Evolutionary conservation across 441 rosid genomes (phyloP).

Genomic region (Aquilaria agallochum): DNA sequence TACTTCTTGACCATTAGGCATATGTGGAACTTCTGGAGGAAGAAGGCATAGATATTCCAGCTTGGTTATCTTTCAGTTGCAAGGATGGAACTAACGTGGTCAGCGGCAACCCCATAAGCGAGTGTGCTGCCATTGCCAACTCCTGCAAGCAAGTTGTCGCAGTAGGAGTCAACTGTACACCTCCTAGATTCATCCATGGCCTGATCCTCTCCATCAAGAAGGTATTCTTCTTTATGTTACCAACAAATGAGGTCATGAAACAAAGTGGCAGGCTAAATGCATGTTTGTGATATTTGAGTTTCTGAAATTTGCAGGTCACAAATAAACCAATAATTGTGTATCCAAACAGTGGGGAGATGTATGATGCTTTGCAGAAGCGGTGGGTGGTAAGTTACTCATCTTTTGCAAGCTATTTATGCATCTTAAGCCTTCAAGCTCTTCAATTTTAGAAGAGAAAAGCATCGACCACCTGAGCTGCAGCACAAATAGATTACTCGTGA

Average conservation of each 20-base stretch:
- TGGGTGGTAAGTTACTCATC: conserved; percentile 66
- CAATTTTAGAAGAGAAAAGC: too few relatives aligned
- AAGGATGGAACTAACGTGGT: conserved; percentile 73
- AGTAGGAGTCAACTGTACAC: conserved; percentile 80
- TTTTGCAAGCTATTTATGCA: neutral
- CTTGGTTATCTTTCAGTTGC: conserved; percentile 79
- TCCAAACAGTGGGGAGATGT: conserved; percentile 89
- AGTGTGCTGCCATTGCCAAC: conserved; percentile 71
- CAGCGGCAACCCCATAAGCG: conserved; percentile 62
- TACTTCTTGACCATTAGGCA: conserved; percentile 37
- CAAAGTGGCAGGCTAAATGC: neutral
- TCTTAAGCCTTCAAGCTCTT: neutral
- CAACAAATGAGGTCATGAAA: neutral
- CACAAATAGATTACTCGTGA: too few relatives aligned
- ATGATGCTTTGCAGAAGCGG: conserved; percentile 48
- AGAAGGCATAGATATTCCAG: conserved; percentile 54
- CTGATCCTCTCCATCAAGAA: conserved; percentile 46
- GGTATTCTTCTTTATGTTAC: conserved; percentile 23
- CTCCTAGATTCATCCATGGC: conserved; percentile 71
- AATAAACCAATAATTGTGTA: conserved; percentile 62
- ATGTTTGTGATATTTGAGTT: too few relatives aligned
- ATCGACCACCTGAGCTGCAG: too few relatives aligned
- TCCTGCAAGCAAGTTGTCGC: conserved; percentile 71
- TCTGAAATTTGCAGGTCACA: conserved; percentile 47
- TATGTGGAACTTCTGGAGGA: conserved; percentile 77